Evolutionary conservation across 192 early-diverging fungal genomes (phyloP), one percentile per base, ranked within the genome.

Genomic region (Coemansia sp.): DNA sequence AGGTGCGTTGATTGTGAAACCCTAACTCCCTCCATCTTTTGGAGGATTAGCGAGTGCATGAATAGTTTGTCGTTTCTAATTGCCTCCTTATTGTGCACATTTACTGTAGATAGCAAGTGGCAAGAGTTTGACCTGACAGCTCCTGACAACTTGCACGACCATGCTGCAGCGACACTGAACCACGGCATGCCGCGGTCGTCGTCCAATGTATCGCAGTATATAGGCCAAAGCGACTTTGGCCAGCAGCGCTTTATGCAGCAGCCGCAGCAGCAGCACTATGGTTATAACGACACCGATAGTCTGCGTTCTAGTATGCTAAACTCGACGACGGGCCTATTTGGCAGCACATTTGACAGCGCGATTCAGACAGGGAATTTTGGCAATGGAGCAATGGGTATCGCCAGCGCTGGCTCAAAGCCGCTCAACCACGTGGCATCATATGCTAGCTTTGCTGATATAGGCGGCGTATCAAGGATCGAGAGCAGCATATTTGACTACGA

Each of bases 401-500:
- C 56, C 39, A 36, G 59, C 14, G 6, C 60, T 14, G 51, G 60
- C 9, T 49, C 43, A 15, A 29, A 66, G 10, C 37, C 25, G 5
- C 46, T 59, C 41, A 46, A 27, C 56, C 59, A 58, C 7, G 27
- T 45, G 1, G 24, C 27, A 15, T 62, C 64, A 20, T 65, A 57
- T 27, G 24, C 62, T 31, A 43, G 57, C 37, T 60, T 66, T 45
- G 47, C 10, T 11, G 82, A 87, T 38, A 79, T 85, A 24, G 51
- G 84, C 36, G 70, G 71, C n/a, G 10, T 58, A 22, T 29, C 58
- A 65, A 87, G 17, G 70, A 90, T 65, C 84, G 87, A 14, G 75
- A 87, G 59, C 86, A 80, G 58, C 71, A 88, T 8, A 85, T 88
- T 62, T 86, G 84, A 19, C 87, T 87, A 38, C 71, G 88, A 42